Evolutionary conservation across 169 alveolate genomes (phyloP).

Genomic region (Babesia ovata): DNA sequence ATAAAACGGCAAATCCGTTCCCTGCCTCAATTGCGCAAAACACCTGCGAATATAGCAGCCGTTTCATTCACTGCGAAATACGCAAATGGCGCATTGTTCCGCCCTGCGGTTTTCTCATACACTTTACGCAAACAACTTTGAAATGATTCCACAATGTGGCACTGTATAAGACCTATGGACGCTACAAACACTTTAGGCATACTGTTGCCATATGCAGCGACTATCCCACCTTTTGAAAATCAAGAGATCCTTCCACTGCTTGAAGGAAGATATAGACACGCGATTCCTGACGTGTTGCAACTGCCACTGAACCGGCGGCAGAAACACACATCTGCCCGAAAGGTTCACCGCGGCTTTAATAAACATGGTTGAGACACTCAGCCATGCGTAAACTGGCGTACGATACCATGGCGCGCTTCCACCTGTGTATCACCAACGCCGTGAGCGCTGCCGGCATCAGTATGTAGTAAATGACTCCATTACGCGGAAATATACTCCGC

Average conservation of each 20-base stretch:
- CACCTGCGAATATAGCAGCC: not conserved
- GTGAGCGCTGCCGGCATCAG: conserved; percentile 1
- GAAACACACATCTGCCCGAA: not conserved
- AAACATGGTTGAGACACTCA: conserved; percentile 6
- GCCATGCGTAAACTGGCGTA: not conserved
- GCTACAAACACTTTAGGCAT: not conserved
- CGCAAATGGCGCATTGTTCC: not conserved
- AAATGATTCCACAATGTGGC: not conserved
- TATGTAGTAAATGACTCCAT: conserved; percentile 19
- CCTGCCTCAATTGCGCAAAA: not conserved
- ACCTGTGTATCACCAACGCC: too few species aligned
- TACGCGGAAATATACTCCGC: conserved; percentile 12
- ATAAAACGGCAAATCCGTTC: not conserved
- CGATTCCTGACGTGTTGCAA: conserved; percentile 40
- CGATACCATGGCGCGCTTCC: not conserved
- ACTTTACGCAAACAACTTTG: not conserved
- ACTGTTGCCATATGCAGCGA: not conserved
- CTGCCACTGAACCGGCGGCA: conserved; percentile 9
- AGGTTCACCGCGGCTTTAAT: not conserved
- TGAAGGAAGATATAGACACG: conserved; percentile 44
- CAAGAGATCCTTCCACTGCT: conserved; percentile 68
- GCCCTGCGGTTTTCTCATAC: not conserved
- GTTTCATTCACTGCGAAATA: not conserved
- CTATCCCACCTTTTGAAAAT: conserved; percentile 48
- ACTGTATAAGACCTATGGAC: not conserved